Evolutionary conservation across 257 asterid species (phyloP).

Genomic region (Solanum ahanhuiri): DNA sequence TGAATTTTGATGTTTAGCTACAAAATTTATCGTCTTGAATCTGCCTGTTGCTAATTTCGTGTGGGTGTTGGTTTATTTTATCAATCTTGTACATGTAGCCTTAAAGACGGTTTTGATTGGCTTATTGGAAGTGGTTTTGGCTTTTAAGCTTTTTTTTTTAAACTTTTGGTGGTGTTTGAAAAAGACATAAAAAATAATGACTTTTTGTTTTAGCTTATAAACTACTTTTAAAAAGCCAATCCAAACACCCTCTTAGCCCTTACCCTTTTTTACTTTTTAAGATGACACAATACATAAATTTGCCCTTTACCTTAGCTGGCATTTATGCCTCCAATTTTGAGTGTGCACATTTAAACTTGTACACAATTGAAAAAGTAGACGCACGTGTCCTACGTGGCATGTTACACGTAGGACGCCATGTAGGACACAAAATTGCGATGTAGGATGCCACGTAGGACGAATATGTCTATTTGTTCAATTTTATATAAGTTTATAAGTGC

Average conservation of each 20-base stretch:
- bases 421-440: neutral
- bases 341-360: no score
- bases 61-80: neutral
- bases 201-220: neutral
- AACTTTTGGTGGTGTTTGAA: neutral
- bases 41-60: neutral
- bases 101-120: neutral
- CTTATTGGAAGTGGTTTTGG: neutral
- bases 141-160: no score
- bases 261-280: no score
- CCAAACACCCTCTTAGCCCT: neutral
- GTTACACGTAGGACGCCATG: neutral
- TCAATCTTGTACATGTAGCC: neutral
- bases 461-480: no score
- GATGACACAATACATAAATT: no score
- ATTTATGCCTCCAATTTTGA: no score
- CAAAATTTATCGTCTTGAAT: neutral
- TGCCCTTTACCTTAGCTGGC: no score
- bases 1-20: neutral
- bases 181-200: neutral
- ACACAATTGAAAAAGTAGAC: no score
- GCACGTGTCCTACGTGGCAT: neutral
- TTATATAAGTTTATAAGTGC: neutral
- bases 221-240: neutral
- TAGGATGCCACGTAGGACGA: neutral